Evolutionary conservation across 129 eudicot species (phyloP), one percentile per base, ranked within the genome.

Genomic region (Kitagawia praeruptora): DNA sequence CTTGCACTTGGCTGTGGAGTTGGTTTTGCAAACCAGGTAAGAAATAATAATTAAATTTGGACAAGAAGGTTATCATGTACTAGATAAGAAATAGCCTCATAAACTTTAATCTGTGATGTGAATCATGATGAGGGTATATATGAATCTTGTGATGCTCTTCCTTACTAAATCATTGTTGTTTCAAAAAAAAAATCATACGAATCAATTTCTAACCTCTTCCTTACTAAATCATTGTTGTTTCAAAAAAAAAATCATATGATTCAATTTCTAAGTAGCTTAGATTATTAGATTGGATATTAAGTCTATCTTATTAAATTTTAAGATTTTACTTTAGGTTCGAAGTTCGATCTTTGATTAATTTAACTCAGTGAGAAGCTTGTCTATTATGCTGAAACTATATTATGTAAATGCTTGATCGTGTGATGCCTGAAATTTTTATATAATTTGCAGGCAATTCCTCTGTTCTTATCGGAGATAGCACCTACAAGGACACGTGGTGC

Each of bases 11-110:
- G 99, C 19, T 92, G 94, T 82, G 99, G 99, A 0, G 98, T 92
- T 56, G 99, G 98, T 80, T 96, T 96, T 54, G 99, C 96, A 56
- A 96, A 92, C 79, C 97, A 92, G 93, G 99, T 94, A 76, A 3
- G 53, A 45, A 49, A 16, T 4, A 49, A 0, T 15, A 4, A 4
- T 53, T 53, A 53, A 18, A 18, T 53, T 53, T 53, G 6, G 61
- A 53, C 8, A 18, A 53, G 61, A 6, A 53, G 7, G 2, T 23
- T 21, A 1, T 56, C 28, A 56, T 56, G n/a, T 23, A 49, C 23
- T 49, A 21, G 16, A 49, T n/a, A 58, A 21, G 31, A 58, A 58
- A 21, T 3, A 9, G 13, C 47, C 27, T 58, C 31, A 27, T 21
- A 61, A 21, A 23, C 69, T 23, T 61, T 63, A 3, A 27, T n/a